Percentiles rank a stretch among this genome's conserved stretches.
Evolutionary conservation across 768 basidiomycete genomes (phyloP).

Genomic region (Cystofilobasidium capitatum): DNA sequence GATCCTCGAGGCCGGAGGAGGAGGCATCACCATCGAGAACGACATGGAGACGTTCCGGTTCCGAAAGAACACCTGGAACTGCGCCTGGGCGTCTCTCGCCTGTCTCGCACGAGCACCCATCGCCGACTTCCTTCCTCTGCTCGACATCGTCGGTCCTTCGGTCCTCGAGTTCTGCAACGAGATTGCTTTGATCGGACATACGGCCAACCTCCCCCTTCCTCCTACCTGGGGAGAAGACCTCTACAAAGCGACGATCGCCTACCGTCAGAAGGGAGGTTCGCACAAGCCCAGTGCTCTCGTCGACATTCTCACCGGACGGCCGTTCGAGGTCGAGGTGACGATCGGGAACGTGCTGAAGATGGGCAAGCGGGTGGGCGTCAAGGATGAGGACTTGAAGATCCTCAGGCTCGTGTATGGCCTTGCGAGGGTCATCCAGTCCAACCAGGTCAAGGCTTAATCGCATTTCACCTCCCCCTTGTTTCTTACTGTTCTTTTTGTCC

Average conservation of each 20-base stretch:
- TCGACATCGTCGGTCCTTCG: conserved; percentile 19
- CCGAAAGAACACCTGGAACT: conserved; percentile 24
- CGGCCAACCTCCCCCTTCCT: conserved; percentile 18
- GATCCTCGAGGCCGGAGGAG: conserved; percentile 14
- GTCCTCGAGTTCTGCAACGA: conserved; percentile 26
- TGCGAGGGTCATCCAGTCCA: conserved; percentile 6
- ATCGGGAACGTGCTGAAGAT: conserved; percentile 17
- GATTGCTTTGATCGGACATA: conserved; percentile 10
- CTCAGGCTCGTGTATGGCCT: conserved; percentile 21
- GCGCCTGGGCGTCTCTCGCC: conserved; percentile 17
- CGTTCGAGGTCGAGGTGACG: conserved; percentile 25
- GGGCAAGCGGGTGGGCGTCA: conserved; percentile 13
- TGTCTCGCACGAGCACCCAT: conserved; percentile 21
- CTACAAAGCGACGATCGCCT: conserved; percentile 13
- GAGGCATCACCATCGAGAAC: conserved; percentile 18
- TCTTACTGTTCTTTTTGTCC: no score
- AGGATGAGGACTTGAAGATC: conserved; percentile 14
- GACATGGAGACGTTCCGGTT: conserved; percentile 26
- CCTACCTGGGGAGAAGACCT: conserved; percentile 6
- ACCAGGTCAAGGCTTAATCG: neutral
- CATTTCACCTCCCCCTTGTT: neutral
- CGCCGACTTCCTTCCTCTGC: conserved; percentile 7
- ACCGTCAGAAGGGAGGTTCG: conserved; percentile 12
- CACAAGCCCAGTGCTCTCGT: conserved; percentile 25
- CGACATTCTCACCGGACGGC: conserved; percentile 22